Evolutionary conservation across 192 early-diverging fungal genomes (phyloP), one percentile per base, ranked within the genome.

Genomic region (Umbelopsis ramanniana): DNA sequence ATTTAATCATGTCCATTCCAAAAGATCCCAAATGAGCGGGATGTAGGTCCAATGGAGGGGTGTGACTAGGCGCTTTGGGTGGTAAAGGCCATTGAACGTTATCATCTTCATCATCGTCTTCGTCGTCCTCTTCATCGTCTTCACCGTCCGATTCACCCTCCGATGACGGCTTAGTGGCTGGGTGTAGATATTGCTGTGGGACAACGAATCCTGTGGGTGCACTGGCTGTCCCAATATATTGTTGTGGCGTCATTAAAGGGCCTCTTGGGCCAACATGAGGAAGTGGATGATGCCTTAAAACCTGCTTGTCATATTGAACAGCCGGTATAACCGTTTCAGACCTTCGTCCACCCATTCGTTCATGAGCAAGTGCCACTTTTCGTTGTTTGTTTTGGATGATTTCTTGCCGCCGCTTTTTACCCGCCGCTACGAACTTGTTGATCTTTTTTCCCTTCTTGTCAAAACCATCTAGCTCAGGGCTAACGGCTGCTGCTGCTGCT

Each of bases 401-500:
- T 26, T 63, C 57, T 63, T 63, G 57, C 17, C 57, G 9, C 26
- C 57, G 26, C 19, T 63, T 63, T 63, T 63, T 63, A 19, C 57
- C 57, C 33, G 57, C 57, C 17, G 57, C 57, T 19, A 63, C 57
- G 19, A 63, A 26, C 26, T 63, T 63, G 12, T 63, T 63, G 26
- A 63, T 63, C 57, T 37, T 37, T 37, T 63, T 63, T 17, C 57
- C 57, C 33, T 63, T 63, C 33, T 63, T 63, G 33, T 63, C 57
- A 19, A 38, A 35, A 17, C 26, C 37, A n/a, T 63, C 55, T 29
- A 4, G 12, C 4, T 35, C 35, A 37, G 46, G 15, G 80, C 80
- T 38, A 79, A 75, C 19, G 76, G 60, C 24, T 70, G 24, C 29
- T 73, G 76, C 33, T 70, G 72, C 33, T 77, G 83, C 72, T 82